These are phyloP conservation scores for Sporothrix pallida DNA, from an alignment of 2,329 filamentous ascomycete genomes.

Conservation along the genomic window DNA sequence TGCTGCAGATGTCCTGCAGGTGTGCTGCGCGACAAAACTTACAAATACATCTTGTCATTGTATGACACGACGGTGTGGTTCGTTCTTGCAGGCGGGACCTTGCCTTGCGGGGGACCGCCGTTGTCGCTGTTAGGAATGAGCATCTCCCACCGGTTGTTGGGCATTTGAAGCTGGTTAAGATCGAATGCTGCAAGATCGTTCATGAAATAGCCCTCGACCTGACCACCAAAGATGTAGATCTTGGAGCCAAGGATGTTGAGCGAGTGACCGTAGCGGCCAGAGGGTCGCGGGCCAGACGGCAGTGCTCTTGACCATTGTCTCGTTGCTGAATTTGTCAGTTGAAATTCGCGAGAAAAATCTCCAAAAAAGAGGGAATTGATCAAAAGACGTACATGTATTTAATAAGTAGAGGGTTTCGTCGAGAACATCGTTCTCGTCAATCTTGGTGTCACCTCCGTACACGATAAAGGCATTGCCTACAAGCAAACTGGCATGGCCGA, in stretches of 20 bases:
- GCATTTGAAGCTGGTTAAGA: constrained; percentile 88
- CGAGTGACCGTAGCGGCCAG: constrained; percentile 93
- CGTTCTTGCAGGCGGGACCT: constrained; percentile 84
- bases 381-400: constrained; percentile 80
- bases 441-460: constrained; percentile 97
- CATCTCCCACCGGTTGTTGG: constrained; percentile 92
- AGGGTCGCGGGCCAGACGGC: constrained; percentile 81
- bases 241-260: constrained; percentile 96
- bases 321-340: constrained; percentile 67
- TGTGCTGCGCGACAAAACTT: constrained; percentile 50
- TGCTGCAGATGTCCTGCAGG: neutral
- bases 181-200: constrained; percentile 97
- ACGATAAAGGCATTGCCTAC: constrained; percentile 99
- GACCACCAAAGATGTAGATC: constrained; percentile 96
- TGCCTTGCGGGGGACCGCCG: constrained; percentile 63
- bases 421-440: constrained; percentile 86
- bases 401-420: constrained; percentile 96
- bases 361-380: too few species aligned
- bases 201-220: constrained; percentile 97
- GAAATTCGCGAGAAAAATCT: neutral
- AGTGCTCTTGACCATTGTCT: constrained; percentile 97
- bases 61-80: constrained; percentile 93
- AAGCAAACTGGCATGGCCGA: constrained; percentile 90
- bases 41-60: constrained; percentile 93
- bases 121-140: constrained; percentile 77